Evolutionary conservation across 139 green algal species (phyloP).

Genomic region (Closterium sp.): DNA sequence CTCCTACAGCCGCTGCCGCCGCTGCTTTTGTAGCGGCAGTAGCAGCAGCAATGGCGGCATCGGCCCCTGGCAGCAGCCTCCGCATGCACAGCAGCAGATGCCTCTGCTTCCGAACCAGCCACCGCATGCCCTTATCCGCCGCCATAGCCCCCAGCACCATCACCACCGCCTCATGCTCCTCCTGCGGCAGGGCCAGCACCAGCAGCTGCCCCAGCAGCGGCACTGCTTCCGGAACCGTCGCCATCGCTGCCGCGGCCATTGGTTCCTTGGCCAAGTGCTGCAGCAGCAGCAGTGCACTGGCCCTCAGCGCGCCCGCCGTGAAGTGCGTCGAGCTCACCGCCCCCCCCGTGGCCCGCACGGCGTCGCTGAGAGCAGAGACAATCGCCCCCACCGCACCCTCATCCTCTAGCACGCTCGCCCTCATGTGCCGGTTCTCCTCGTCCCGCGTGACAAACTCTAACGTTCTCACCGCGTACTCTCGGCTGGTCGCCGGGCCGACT

Average conservation of each 20-base stretch:
- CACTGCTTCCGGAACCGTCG: background rate
- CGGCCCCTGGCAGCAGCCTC: background rate
- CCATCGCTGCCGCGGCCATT: background rate
- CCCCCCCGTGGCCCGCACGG: background rate
- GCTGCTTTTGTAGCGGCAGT: background rate
- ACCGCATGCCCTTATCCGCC: constrained; percentile 1
- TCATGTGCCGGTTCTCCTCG: constrained; percentile 18
- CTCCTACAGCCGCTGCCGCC: background rate
- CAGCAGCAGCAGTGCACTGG: constrained; percentile 19
- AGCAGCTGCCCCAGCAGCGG: constrained; percentile 4
- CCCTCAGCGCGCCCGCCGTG: constrained; percentile 9
- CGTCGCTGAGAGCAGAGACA: constrained; percentile 4
- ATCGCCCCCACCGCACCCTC: constrained; percentile 17
- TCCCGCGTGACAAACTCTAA: constrained; percentile 15
- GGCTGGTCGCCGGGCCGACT: background rate
- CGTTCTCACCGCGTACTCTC: constrained; percentile 33
- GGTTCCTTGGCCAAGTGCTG: constrained; percentile 20
- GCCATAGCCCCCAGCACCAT: constrained; percentile 22
- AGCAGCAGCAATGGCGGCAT: background rate
- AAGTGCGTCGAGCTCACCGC: background rate
- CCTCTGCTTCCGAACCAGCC: constrained; percentile 3
- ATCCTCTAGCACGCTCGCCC: background rate
- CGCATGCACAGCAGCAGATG: background rate
- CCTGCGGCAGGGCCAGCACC: background rate
- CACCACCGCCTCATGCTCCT: constrained; percentile 22